These are phyloP conservation scores for Pholiota molesta DNA, from an alignment of 768 basidiomycete genomes.

Conservation along the genomic window DNA sequence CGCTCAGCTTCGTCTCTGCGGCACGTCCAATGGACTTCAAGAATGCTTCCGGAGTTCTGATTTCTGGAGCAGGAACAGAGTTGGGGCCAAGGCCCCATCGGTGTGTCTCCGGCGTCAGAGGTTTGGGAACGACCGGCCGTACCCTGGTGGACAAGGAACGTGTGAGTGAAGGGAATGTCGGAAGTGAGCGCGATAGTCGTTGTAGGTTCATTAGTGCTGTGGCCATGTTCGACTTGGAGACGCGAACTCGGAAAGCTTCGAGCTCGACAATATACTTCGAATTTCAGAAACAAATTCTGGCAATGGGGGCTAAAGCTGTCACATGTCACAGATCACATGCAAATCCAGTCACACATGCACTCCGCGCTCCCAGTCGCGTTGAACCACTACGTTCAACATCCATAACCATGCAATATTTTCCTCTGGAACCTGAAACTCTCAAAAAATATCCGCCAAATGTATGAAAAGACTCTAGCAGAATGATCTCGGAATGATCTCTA, in stretches of 20 bases:
- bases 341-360: not conserved
- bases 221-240: constrained; percentile 10
- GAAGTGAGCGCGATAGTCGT: constrained; percentile 26
- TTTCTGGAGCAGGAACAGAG: constrained; percentile 17
- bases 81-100: constrained; percentile 12
- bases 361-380: no score
- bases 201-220: constrained; percentile 17
- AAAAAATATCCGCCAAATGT: no score
- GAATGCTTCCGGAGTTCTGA: constrained; percentile 59
- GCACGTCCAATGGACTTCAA: constrained; percentile 75
- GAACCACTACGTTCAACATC: no score
- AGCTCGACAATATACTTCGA: not conserved
- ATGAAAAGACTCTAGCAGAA: no score
- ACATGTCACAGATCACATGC: not conserved
- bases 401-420: no score
- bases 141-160: constrained; percentile 28
- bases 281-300: not conserved
- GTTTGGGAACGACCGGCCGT: constrained; percentile 35
- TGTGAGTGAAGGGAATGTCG: constrained; percentile 28
- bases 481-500: no score
- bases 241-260: not conserved
- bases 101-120: constrained; percentile 18
- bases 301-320: not conserved
- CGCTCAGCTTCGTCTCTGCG: constrained; percentile 62
- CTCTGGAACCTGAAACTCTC: no score